Conservation (phyloP, 257 asterid genomes). For the Thymus mandschuricus region DNA sequence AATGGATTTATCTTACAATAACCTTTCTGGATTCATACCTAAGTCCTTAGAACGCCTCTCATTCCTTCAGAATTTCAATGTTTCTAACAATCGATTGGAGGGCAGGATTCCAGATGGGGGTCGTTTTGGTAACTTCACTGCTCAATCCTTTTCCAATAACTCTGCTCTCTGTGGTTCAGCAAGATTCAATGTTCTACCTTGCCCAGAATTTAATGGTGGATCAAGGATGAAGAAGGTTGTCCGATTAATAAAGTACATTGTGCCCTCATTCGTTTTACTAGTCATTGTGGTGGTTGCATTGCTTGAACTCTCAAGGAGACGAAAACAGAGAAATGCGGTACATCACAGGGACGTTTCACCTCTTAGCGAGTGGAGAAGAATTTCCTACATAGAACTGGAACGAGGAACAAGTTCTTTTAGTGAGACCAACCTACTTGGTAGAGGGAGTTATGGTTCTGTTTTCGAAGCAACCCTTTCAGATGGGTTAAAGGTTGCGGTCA, state of each 20-base stretch:
- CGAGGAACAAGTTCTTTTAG: neutral
- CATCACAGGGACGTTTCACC: no score
- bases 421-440: neutral
- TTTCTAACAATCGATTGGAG: no score
- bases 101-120: no score
- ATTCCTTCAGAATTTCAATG: no score
- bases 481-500: neutral
- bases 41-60: no score
- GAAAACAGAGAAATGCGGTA: neutral
- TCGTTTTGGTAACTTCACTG: no score
- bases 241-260: neutral
- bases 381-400: neutral
- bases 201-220: neutral
- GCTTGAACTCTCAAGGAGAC: neutral
- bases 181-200: neutral
- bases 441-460: neutral
- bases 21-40: slow-evolving; percentile 2
- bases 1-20: neutral
- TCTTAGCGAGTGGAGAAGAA: neutral
- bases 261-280: neutral
- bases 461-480: neutral
- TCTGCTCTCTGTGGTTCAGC: neutral
- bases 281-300: neutral
- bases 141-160: slow-evolving; percentile 8
- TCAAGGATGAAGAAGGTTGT: neutral